A percentile compares a stretch with the other conserved stretches of the same genome.
Evolutionary conservation across 805 yeast genomes (phyloP).

Genomic region (Metschnikowia kunwiensis): DNA sequence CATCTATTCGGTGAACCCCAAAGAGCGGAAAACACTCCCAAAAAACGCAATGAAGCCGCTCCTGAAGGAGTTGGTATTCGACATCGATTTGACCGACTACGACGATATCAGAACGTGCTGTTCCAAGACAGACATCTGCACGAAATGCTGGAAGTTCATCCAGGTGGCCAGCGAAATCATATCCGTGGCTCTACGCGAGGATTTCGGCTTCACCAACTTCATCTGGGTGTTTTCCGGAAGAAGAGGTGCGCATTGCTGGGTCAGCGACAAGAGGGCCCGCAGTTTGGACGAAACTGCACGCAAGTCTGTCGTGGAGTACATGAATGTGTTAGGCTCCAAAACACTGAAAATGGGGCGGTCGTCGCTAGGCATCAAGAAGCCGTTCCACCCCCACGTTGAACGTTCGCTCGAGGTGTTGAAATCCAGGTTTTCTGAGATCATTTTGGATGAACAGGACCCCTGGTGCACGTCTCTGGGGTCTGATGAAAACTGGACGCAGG

Average conservation of each 20-base stretch:
- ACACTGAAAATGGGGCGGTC: conserved; percentile 40
- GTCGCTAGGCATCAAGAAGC: conserved; percentile 60
- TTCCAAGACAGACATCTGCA: conserved; percentile 76
- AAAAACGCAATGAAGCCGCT: conserved; percentile 76
- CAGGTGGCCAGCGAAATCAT: conserved; percentile 77
- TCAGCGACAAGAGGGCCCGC: conserved; percentile 83
- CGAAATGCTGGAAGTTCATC: conserved; percentile 90
- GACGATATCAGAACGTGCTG: conserved; percentile 94
- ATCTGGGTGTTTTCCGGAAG: conserved; percentile 98
- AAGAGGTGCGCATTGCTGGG: conserved; percentile 99
- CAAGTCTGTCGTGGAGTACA: conserved; percentile 75
- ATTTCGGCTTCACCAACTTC: conserved; percentile 83
- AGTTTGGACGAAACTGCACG: conserved; percentile 68
- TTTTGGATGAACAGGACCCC: conserved; percentile 82
- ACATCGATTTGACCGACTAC: conserved; percentile 97
- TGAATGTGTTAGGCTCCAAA: conserved; percentile 64
- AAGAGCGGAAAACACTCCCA: conserved; percentile 71
- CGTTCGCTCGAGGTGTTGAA: conserved; percentile 70
- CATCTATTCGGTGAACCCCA: conserved; percentile 83
- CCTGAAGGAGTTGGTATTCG: conserved; percentile 86
- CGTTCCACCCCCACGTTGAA: conserved; percentile 84
- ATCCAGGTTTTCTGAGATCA: conserved; percentile 57
- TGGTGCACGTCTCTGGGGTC: conserved; percentile 48
- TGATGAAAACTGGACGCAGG: conserved; percentile 45
- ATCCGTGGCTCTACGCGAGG: conserved; percentile 69